Conservation (phyloP, 352 stramenopile species). For the Pilasporangium apinafurcum region DNA sequence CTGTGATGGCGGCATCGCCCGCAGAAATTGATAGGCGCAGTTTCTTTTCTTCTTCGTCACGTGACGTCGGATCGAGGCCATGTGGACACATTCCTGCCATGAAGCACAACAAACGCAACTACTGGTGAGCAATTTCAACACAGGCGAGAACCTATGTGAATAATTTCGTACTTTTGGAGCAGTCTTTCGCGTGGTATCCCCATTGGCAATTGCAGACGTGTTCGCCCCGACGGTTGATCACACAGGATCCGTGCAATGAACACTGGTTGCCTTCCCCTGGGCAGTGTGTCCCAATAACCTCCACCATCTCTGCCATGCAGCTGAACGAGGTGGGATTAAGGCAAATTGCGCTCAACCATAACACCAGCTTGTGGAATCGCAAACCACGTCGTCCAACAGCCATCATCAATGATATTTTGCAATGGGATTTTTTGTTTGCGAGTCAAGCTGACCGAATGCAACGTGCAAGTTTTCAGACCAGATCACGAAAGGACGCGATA, state of each 20-base stretch:
- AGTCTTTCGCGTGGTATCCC: constrained; percentile 57
- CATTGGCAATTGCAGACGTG: constrained; percentile 78
- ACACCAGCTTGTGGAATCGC: no score
- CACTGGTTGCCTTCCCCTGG: constrained; percentile 58
- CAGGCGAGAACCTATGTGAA: no score
- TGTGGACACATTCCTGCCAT: constrained; percentile 63
- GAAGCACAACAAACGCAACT: neutral
- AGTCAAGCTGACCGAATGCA: no score
- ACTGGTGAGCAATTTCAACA: neutral
- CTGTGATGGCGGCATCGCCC: constrained; percentile 14
- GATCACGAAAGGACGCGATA: no score
- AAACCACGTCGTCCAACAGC: no score
- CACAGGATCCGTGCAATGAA: constrained; percentile 58
- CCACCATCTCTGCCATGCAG: constrained; percentile 3
- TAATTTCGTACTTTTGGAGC: constrained; percentile 48
- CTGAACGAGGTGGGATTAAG: no score
- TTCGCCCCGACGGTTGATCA: constrained; percentile 52
- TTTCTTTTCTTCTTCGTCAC: constrained; percentile 36
- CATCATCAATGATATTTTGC: no score
- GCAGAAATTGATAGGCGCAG: constrained; percentile 30
- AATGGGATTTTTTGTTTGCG: no score
- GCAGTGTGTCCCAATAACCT: constrained; percentile 29
- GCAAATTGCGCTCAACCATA: no score
- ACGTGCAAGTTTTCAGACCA: no score
- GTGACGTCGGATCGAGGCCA: constrained; percentile 41